Evolutionary conservation across 139 green algal species (phyloP), one percentile per base, ranked within the genome.

Genomic region (Chloropicon primus): DNA sequence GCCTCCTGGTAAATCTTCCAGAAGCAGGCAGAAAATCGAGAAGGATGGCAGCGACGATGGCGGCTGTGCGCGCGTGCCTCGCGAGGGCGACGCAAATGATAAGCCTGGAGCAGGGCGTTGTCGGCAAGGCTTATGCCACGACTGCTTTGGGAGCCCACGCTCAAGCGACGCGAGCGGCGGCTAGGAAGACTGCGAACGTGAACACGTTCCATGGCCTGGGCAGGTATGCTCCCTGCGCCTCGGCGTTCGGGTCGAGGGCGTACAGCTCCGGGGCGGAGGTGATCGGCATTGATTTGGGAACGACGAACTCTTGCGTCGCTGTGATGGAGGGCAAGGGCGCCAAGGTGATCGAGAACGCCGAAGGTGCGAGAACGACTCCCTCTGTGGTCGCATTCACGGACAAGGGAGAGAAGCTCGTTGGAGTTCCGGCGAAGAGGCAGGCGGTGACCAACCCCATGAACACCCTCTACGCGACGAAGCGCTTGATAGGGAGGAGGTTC

Each of bases 221-320:
- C n/a, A n/a, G n/a, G n/a, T n/a, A n/a, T n/a, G n/a, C n/a, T n/a
- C n/a, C n/a, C n/a, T n/a, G n/a, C 41, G 41, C 41, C 41, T 62
- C 41, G 41, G 41, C 5, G n/a, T n/a, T n/a, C n/a, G 41, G 41
- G 41, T 62, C 5, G 10, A 62, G 41, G 41, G 41, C 41, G 10
- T 62, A 62, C 41, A 62, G 41, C 41, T 62, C 41, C 41, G 41
- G 41, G 5, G 41, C 41, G 41, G 95, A 97, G 74, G 93, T 99
- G 28, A 98, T 99, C 74, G 95, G 95, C 73, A 98, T 99, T 80
- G 95, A 99, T 83, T 81, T 99, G 74, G 95, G 95, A 2, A 99
- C 95, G 74, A 99, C 95, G 72, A 99, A 99, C 88, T 97, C 92
- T 3, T 99, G 95, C 80, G 95, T 99, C 25, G 93, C 95, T 53